phyloP scores from a whole-genome alignment of 257 asterid genomes.

The Primulina eburnea region DNA sequence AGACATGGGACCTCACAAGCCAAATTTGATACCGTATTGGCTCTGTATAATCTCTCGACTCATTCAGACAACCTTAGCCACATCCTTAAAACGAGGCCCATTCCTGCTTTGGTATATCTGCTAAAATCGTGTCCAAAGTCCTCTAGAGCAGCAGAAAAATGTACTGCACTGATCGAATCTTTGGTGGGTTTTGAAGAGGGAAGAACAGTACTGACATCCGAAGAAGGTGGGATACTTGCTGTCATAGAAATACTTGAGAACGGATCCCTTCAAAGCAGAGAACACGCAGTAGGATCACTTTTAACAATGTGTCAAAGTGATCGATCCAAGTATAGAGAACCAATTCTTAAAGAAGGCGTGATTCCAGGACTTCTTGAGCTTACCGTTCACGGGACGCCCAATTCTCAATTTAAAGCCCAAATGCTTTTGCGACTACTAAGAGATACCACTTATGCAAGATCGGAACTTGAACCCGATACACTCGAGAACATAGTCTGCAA shows the following conservation, averaged over 20 bases:
- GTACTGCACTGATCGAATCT: slow-evolving; percentile 68
- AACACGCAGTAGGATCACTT: slow-evolving; percentile 84
- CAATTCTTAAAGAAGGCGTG: slow-evolving; percentile 84
- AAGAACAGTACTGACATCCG: slow-evolving; percentile 57
- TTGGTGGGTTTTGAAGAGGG: slow-evolving; percentile 71
- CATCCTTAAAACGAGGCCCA: slow-evolving; percentile 65
- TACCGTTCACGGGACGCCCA: slow-evolving; percentile 80
- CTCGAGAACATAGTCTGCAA: slow-evolving; percentile 72
- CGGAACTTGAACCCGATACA: slow-evolving; percentile 72
- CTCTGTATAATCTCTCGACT: slow-evolving; percentile 78
- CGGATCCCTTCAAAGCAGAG: slow-evolving; percentile 82
- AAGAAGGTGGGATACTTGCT: slow-evolving; percentile 86
- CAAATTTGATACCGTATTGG: slow-evolving; percentile 80
- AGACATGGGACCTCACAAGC: slow-evolving; percentile 56
- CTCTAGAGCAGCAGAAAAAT: slow-evolving; percentile 71
- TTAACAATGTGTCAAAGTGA: slow-evolving; percentile 75
- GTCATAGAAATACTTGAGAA: slow-evolving; percentile 84
- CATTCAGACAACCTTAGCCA: slow-evolving; percentile 49
- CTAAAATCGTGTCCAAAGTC: slow-evolving; percentile 68
- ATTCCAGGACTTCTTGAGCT: slow-evolving; percentile 96
- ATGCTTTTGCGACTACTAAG: slow-evolving; percentile 62
- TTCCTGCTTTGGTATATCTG: slow-evolving; percentile 54
- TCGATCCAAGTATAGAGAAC: slow-evolving; percentile 71
- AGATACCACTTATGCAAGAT: slow-evolving; percentile 71
- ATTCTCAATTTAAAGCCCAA: slow-evolving; percentile 73